phyloP scores from a whole-genome alignment of 768 basidiomycete genomes.

The Suillus subluteus region DNA sequence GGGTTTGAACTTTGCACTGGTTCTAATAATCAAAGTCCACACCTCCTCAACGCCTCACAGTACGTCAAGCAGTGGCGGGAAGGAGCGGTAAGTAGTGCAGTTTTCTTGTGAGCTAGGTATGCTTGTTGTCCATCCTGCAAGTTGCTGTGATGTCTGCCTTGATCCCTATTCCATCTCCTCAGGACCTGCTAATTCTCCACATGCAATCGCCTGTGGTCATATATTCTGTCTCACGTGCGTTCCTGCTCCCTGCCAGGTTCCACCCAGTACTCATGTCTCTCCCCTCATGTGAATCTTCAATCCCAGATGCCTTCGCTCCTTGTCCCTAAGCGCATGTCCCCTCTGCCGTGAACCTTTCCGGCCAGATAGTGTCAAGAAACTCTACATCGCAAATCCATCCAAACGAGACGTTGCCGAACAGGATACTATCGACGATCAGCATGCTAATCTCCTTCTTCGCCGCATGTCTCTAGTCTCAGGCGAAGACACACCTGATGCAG shows the following conservation, averaged over 20 bases:
- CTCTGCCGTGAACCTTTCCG: slow-evolving; percentile 66
- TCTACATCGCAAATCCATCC: slow-evolving; percentile 59
- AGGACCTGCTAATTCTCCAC: slow-evolving; percentile 53
- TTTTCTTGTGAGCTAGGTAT: slow-evolving; percentile 38
- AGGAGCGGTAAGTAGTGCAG: neutral
- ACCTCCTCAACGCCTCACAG: neutral
- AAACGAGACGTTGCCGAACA: slow-evolving; percentile 37
- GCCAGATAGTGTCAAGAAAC: slow-evolving; percentile 60
- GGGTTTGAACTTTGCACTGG: slow-evolving; percentile 3
- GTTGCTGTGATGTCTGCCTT: slow-evolving; percentile 77
- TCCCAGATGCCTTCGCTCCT: slow-evolving; percentile 55
- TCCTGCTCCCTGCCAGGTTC: slow-evolving; percentile 14
- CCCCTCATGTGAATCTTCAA: slow-evolving; percentile 8
- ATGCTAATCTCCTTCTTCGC: slow-evolving; percentile 38
- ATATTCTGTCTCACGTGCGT: slow-evolving; percentile 73
- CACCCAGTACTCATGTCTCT: neutral
- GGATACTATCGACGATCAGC: slow-evolving; percentile 43
- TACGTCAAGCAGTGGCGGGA: neutral
- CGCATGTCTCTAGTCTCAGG: slow-evolving; percentile 38
- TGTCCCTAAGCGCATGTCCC: slow-evolving; percentile 59
- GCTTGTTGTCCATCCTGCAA: slow-evolving; percentile 70
- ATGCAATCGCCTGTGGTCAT: slow-evolving; percentile 78
- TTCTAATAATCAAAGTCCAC: neutral
- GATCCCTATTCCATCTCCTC: slow-evolving; percentile 59
- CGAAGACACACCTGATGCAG: slow-evolving; percentile 33